Evolutionary conservation across 805 yeast genomes (phyloP).

Genomic region (Kuraishia capsulata): DNA sequence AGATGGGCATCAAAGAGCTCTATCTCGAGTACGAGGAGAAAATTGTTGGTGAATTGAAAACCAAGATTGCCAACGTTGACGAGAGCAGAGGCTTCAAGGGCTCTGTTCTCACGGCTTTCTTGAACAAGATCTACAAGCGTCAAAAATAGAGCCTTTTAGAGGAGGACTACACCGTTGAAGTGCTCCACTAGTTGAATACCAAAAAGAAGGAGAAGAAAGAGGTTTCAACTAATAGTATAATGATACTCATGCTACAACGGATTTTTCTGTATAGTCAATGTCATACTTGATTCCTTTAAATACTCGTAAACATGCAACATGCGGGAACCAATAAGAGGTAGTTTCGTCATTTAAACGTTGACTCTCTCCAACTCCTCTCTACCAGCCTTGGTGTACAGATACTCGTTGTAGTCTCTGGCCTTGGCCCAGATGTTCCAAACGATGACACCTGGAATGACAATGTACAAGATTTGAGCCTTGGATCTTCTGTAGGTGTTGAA

Average conservation of each 20-base stretch:
- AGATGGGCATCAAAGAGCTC: slow-evolving; percentile 59
- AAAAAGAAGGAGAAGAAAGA: too few relatives aligned
- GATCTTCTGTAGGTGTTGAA: slow-evolving; percentile 95
- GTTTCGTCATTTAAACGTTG: slow-evolving; percentile 19
- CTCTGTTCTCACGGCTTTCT: slow-evolving; percentile 76
- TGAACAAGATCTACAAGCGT: slow-evolving; percentile 90
- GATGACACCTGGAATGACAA: slow-evolving; percentile 67
- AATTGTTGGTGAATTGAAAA: slow-evolving; percentile 49
- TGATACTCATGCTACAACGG: too few relatives aligned
- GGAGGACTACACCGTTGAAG: too few relatives aligned
- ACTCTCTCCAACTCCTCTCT: slow-evolving; percentile 83
- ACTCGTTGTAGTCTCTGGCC: slow-evolving; percentile 87
- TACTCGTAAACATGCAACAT: too few relatives aligned
- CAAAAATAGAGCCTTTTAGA: slow-evolving; percentile 72
- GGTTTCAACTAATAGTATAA: too few relatives aligned
- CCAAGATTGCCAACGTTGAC: slow-evolving; percentile 63
- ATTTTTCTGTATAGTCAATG: too few relatives aligned
- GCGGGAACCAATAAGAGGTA: too few relatives aligned
- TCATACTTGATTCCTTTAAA: too few relatives aligned
- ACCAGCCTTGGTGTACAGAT: slow-evolving; percentile 95
- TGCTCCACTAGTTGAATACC: too few relatives aligned
- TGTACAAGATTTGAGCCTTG: slow-evolving; percentile 71
- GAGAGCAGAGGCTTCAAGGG: slow-evolving; percentile 91
- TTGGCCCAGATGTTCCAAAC: slow-evolving; percentile 83
- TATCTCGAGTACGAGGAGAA: slow-evolving; percentile 81